phyloP scores from a whole-genome alignment of 305 asterid species.

The Stenogyne calaminthoides region DNA sequence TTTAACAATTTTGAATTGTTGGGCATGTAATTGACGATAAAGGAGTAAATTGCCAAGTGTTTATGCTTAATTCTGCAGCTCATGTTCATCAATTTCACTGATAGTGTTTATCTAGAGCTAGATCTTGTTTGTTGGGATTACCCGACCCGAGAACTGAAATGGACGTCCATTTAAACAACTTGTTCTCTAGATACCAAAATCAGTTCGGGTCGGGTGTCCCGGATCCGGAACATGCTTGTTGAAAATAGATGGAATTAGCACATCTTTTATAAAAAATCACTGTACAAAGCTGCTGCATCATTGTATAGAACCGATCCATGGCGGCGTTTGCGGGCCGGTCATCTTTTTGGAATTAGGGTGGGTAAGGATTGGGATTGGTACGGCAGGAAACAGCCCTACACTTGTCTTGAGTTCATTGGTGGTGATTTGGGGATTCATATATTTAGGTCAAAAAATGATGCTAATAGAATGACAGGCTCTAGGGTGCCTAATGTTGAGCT shows the following conservation, averaged over 20 bases:
- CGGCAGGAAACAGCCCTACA: slow-evolving; percentile 45
- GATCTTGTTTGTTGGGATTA: slow-evolving; percentile 28
- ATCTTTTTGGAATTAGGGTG: slow-evolving; percentile 46
- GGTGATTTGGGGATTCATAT: slow-evolving; percentile 55
- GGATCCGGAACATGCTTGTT: slow-evolving; percentile 49
- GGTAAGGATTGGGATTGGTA: slow-evolving; percentile 60
- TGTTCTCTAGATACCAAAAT: slow-evolving; percentile 49
- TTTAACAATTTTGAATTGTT: background rate
- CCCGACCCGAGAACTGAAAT: slow-evolving; percentile 9
- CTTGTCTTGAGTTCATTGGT: slow-evolving; percentile 54
- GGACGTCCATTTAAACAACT: slow-evolving; percentile 52
- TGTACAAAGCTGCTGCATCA: slow-evolving; percentile 54
- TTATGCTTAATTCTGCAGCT: background rate
- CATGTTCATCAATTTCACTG: background rate
- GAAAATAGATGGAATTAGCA: slow-evolving; percentile 45
- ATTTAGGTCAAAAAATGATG: slow-evolving; percentile 52
- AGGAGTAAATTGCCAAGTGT: too few relatives aligned
- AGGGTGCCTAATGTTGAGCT: slow-evolving; percentile 46
- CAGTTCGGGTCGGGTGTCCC: slow-evolving; percentile 63
- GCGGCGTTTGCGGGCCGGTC: slow-evolving; percentile 52
- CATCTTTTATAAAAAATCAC: slow-evolving; percentile 40
- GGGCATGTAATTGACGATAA: background rate
- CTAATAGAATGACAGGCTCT: slow-evolving; percentile 43
- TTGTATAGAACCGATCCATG: slow-evolving; percentile 59
- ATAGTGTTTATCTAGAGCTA: background rate